Evolutionary conservation across 805 yeast species (phyloP), one percentile per base, ranked within the genome.

Genomic region (Metschnikowia orientalis): DNA sequence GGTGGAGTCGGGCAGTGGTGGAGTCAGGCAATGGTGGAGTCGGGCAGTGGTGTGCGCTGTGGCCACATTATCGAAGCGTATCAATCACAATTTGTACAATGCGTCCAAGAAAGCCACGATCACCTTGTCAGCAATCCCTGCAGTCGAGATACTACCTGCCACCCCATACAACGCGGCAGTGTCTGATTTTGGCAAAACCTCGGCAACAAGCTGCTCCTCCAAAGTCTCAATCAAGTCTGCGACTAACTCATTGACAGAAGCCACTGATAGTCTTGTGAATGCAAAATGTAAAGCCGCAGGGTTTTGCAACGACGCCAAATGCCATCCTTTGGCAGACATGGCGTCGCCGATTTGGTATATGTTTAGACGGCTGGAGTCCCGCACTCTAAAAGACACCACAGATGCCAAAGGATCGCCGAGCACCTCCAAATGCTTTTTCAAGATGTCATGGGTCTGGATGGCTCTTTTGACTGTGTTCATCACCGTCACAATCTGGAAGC

Each of bases 271-370:
- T 35, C 71, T 69, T 0, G 98, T 92, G 20, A 86, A 73, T 0
- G 97, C 97, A 50, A 92, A 67, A 56, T 92, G 98, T 28, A 92
- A 59, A 0, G 97, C 95, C 0, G 95, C 71, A 4, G 98, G 98
- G 35, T 76, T 73, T 61, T 92, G 98, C 43, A 92, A 67, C 1
- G 95, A 70, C 32, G 81, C 77, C 45, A 90, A 68, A 59, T 90
- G 97, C 97, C 97, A 90, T 4, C 95, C 95, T 34, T 69, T 67
- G 30, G 67, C 61, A 20, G 73, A 56, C 53, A 90, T 59, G 22
- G 63, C 56, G 51, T 90, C 98, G n/a, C 88, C 77, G 22, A 90
- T 59, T 33, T 73, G 80, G 55, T 92, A 89, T 34, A 90, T 73
- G 54, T 82, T 79, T 32, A 89, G 36, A 12, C 25, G 33, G n/a